These are phyloP conservation scores for Pseudogymnoascus sp. DNA, from an alignment of 2,329 filamentous ascomycete genomes.

Conservation along the genomic window DNA sequence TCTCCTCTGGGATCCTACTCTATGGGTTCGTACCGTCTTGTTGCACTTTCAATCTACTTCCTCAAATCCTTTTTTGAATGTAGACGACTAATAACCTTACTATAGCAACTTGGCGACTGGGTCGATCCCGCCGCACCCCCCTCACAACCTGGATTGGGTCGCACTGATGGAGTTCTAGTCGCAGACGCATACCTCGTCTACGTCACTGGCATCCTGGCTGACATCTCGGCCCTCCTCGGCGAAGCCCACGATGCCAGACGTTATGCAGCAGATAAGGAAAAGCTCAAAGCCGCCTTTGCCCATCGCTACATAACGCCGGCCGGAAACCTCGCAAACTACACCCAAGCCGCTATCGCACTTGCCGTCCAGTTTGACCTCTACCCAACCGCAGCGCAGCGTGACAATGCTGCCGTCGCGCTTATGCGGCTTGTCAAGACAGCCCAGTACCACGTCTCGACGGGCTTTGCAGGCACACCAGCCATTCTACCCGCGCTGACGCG, in stretches of 20 bases:
- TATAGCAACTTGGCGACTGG: constrained; percentile 21
- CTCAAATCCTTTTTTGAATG: too few species aligned
- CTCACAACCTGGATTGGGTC: constrained; percentile 11
- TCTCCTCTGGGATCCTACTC: too few species aligned
- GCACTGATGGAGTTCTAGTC: constrained; percentile 17
- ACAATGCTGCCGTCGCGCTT: too few species aligned
- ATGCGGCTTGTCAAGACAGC: not conserved
- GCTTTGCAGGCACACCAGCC: not conserved
- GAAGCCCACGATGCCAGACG: too few species aligned
- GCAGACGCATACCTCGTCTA: constrained; percentile 18
- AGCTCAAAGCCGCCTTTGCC: too few species aligned
- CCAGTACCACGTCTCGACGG: not conserved
- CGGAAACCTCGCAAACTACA: constrained; percentile 13
- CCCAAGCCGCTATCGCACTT: constrained; percentile 18
- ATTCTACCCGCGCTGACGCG: not conserved
- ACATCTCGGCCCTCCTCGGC: too few species aligned
- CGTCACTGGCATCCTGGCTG: too few species aligned
- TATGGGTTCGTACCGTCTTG: too few species aligned
- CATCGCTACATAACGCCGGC: constrained; percentile 1
- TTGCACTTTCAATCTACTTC: too few species aligned
- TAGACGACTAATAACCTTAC: too few species aligned
- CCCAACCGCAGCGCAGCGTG: too few species aligned
- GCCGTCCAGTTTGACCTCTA: constrained; percentile 17
- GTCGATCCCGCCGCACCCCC: constrained; percentile 17
- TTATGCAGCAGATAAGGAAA: too few species aligned